These are phyloP conservation scores for Meira nashicola DNA, from an alignment of 1,284 basidiomycete species.

Conservation along the genomic window DNA sequence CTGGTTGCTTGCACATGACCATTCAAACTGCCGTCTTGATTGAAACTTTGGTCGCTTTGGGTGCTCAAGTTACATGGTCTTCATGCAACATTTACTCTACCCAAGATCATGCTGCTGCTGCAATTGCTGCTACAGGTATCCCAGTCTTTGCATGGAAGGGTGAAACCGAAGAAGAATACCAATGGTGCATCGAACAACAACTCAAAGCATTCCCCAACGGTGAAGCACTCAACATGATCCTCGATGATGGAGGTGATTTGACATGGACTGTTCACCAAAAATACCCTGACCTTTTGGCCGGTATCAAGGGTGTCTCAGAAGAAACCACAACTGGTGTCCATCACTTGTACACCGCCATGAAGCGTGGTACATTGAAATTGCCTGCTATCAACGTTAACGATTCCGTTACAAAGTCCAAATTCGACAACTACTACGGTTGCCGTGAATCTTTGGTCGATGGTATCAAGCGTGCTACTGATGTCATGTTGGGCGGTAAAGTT, in stretches of 20 bases:
- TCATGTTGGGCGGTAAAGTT: constrained; percentile 99
- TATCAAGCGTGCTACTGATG: constrained; percentile 99
- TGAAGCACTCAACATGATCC: constrained; percentile 93
- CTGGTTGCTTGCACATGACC: constrained; percentile 71
- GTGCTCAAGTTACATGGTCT: constrained; percentile 98
- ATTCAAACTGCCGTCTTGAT: constrained; percentile 68
- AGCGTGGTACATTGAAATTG: constrained; percentile 90
- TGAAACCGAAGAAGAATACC: constrained; percentile 98
- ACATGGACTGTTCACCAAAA: constrained; percentile 94
- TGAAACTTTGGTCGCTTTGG: constrained; percentile 70
- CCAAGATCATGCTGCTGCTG: constrained; percentile 93
- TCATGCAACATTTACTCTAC: constrained; percentile 99
- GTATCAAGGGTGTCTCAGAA: constrained; percentile 81
- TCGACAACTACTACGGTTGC: constrained; percentile 66
- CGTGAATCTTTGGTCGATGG: constrained; percentile 99
- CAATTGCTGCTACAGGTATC: constrained; percentile 94
- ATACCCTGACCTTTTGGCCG: constrained; percentile 48
- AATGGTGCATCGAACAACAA: constrained; percentile 91
- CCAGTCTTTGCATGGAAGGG: constrained; percentile 99
- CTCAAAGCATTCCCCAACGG: constrained; percentile 72
- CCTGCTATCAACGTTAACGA: constrained; percentile 95
- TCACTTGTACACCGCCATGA: constrained; percentile 96
- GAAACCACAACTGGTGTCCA: constrained; percentile 99
- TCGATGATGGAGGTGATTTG: constrained; percentile 97
- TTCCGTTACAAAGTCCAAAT: constrained; percentile 99